Conservation (phyloP, 2,329 filamentous ascomycete genomes). For the Hypoxylon sp. region DNA sequence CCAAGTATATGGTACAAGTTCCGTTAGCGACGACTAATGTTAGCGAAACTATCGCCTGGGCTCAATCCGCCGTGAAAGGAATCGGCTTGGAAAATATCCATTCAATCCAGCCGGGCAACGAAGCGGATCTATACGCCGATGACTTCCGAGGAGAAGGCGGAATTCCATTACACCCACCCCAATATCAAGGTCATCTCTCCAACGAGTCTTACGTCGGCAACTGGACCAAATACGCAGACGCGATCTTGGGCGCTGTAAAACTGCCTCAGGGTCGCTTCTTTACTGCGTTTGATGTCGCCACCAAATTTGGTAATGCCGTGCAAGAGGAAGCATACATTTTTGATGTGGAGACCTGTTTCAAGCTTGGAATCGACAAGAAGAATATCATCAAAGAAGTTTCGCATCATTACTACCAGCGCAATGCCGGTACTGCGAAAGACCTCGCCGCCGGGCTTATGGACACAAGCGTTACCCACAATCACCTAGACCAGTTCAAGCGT, state of each 20-base stretch:
- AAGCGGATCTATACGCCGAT: conserved; percentile 55
- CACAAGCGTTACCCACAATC: conserved; percentile 48
- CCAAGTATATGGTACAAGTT: conserved; percentile 56
- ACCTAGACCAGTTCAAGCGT: conserved; percentile 52
- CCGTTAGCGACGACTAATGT: conserved; percentile 56
- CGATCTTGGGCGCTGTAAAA: conserved; percentile 50
- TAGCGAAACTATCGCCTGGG: conserved; percentile 56
- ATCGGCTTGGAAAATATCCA: conserved; percentile 56
- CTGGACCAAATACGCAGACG: conserved; percentile 55
- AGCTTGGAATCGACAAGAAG: conserved; percentile 54
- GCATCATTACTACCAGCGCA: conserved; percentile 58
- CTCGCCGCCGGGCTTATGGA: conserved; percentile 54
- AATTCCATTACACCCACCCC: conserved; percentile 53
- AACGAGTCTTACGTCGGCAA: conserved; percentile 57
- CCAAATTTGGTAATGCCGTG: conserved; percentile 48
- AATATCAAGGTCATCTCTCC: conserved; percentile 54
- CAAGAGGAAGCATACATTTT: conserved; percentile 49
- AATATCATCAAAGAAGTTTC: conserved; percentile 56
- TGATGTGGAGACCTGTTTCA: conserved; percentile 53
- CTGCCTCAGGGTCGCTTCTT: conserved; percentile 53
- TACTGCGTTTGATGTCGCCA: conserved; percentile 56
- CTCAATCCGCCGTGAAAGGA: conserved; percentile 49
- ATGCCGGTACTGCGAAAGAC: conserved; percentile 51
- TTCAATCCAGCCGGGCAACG: conserved; percentile 57
- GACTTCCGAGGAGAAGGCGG: conserved; percentile 48